A percentile compares a stretch with the other conserved stretches of the same genome.
Evolutionary conservation across 2,329 filamentous ascomycete species (phyloP).

Genomic region (Alternaria burnsii): DNA sequence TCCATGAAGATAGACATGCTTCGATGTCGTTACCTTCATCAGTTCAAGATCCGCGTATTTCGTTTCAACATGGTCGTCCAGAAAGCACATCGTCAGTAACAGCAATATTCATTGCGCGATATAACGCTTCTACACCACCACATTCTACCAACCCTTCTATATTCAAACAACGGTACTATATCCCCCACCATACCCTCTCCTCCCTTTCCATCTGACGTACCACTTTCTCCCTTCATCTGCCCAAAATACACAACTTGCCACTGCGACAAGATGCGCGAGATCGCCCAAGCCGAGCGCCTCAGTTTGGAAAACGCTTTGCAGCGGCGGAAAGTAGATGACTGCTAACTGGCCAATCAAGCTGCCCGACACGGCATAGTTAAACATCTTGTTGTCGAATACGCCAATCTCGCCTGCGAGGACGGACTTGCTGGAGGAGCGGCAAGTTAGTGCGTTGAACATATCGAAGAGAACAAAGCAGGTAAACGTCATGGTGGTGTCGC

Average conservation of each 20-base stretch:
- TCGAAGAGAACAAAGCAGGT: slow-evolving; percentile 99
- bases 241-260: slow-evolving; percentile 94
- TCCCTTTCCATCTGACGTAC: slow-evolving; percentile 55
- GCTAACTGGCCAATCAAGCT: slow-evolving; percentile 85
- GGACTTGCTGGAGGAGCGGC: slow-evolving; percentile 89
- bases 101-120: not conserved
- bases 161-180: slow-evolving; percentile 52
- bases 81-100: not conserved
- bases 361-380: slow-evolving; percentile 93
- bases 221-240: slow-evolving; percentile 89
- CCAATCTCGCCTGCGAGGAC: slow-evolving; percentile 85
- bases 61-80: not conserved
- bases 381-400: slow-evolving; percentile 86
- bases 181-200: slow-evolving; percentile 45
- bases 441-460: slow-evolving; percentile 98
- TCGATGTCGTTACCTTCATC: not conserved
- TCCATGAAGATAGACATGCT: not conserved
- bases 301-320: slow-evolving; percentile 96
- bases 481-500: slow-evolving; percentile 99
- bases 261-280: slow-evolving; percentile 72
- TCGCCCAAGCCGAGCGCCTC: slow-evolving; percentile 81
- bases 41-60: not conserved
- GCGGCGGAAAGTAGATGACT: slow-evolving; percentile 92
- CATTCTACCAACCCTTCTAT: slow-evolving; percentile 3
- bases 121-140: not conserved